Base-by-base conservation (phyloP, 441 rosid species). In the Gossypium laxum region DNA sequence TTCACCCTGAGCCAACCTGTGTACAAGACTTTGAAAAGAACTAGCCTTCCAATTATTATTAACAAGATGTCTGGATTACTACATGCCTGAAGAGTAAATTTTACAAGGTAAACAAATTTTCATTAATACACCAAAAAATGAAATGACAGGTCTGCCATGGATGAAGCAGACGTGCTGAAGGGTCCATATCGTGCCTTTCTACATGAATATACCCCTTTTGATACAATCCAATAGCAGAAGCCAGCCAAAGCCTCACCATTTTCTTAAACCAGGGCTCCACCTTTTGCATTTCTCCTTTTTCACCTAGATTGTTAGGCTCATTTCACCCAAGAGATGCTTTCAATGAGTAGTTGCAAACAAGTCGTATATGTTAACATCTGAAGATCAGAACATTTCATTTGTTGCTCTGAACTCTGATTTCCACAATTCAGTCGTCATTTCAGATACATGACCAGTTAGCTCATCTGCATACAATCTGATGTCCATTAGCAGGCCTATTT, bases 201-300 rank as follows among this genome's bases (percentile, higher is more conserved):
- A 59, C 47, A 47, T 67, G 62, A 61, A 75, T 34, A 30, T 54
- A 59, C 57, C 30, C 56, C 52, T 47, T 43, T 45, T 5, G 11
- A 38, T 48, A 48, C 18, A 28, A 34, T 66, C 63, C 57, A 19
- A 21, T 22, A 14, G 18, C 14, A 67, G 58, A 75, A 34, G 72
- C 72, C 62, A 76, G 26, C 68, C 66, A 72, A 68, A 60, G 60
- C 56, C 76, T 76, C 79, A 59, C 71, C 76, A 62, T 43, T 30
- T 68, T 68, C 50, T 24, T 14, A 48, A 34, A 32, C 66, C 61
- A 32, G 28, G 28, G 45, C 62, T 48, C 24, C 18, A 11, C 52
- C 38, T 19, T 26, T 15, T 11, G 15, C 38, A 0, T 48, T 43
- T 19, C 11, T 34, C 24, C 12, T n/a, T 8, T 38, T 17, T 59